Base-by-base conservation (phyloP, 75 land plant species). In the Picea glauca region DNA sequence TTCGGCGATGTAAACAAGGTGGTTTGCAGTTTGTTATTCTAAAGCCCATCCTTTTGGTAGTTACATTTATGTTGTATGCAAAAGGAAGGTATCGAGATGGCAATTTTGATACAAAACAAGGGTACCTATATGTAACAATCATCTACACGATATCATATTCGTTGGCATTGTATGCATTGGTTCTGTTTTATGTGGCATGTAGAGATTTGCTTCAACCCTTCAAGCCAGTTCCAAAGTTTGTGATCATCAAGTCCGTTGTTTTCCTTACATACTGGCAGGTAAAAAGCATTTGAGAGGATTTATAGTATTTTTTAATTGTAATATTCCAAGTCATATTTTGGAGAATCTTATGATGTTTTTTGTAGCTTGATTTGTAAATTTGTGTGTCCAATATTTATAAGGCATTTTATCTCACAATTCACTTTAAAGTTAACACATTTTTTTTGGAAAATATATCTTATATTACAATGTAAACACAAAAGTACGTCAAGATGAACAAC, bases 251-350 rank as follows among this genome's bases (percentile, higher is more conserved):
- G 79, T 87, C 88, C 13, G 88, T 87, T 54, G 88, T 87, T 62
- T 87, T 87, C 64, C 82, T 87, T 76, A 87, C 88, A 15, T 87
- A 85, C 68, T 87, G 88, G 88, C 88, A 87, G 88, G 88, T 87
- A 85, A 11, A 75, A 58, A 1, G 23, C 0, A 62, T 6, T 50
- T 50, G 56, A 50, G 11, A 50, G 31, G 58, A 26, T 72, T n/a
- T 26, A 32, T 72, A 40, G 18, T 6, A 32, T n/a, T 20, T 32
- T 40, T n/a, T 72, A 72, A 26, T 5, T 32, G 74, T 32, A 72
- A 72, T 32, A 72, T 4, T 72, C 38, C 17, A 23, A 21, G 23
- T 32, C 32, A 38, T 38, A 40, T 66, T 40, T 43, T 70, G 74
- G 74, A 20, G 50, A 43, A 12, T 46, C 13, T 70, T 70, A 5